Percentiles rank a stretch among this genome's conserved stretches.
Conservation (phyloP, 2,329 filamentous ascomycete species). For the Colletotrichum liriopes region DNA sequence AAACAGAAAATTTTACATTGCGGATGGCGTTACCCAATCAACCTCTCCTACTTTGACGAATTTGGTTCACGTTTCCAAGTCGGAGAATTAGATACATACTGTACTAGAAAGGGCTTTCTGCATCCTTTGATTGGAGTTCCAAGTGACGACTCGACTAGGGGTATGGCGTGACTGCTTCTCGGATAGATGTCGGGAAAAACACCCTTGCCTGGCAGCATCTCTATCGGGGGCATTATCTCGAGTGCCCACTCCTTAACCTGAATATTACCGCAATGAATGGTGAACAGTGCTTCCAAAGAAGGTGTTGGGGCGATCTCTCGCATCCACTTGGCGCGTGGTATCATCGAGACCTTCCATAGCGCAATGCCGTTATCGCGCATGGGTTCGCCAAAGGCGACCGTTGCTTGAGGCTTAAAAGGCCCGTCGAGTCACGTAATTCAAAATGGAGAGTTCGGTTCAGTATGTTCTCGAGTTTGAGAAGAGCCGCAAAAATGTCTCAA, state of each 20-base stretch:
- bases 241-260: slow-evolving; percentile 28
- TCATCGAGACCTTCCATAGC: slow-evolving; percentile 34
- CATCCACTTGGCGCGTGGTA: slow-evolving; percentile 37
- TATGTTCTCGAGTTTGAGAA: background rate
- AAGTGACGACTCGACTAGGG: slow-evolving; percentile 11
- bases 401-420: background rate
- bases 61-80: background rate
- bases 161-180: slow-evolving; percentile 27
- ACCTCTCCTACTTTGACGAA: background rate
- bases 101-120: background rate
- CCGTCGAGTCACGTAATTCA: too few relatives aligned
- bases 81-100: background rate
- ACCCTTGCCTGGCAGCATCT: background rate
- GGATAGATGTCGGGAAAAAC: slow-evolving; percentile 27
- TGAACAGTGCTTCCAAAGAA: background rate
- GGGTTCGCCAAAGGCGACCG: background rate
- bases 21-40: background rate
- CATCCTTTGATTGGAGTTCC: background rate
- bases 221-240: slow-evolving; percentile 5
- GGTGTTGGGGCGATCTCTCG: background rate
- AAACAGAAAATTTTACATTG: background rate
- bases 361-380: slow-evolving; percentile 33
- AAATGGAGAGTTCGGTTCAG: background rate
- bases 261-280: slow-evolving; percentile 2
- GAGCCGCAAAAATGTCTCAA: slow-evolving; percentile 4